Base-by-base conservation (phyloP, 2,329 filamentous ascomycete species). In the Orbilia brochopaga region DNA sequence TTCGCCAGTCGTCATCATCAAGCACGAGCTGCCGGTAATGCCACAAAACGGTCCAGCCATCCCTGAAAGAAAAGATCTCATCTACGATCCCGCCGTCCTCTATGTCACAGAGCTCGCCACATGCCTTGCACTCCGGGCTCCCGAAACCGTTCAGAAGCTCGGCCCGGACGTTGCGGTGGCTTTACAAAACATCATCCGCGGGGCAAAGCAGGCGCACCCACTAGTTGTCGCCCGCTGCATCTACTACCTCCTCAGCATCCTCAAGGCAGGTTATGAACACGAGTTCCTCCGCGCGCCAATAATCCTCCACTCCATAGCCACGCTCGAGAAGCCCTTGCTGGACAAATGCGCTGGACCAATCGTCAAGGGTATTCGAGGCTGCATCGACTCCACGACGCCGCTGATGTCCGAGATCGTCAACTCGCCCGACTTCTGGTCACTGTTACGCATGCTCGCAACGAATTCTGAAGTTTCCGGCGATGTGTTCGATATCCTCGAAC, bases 391-490 rank as follows among this genome's bases (percentile, higher is more conserved):
- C 8, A 65, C 75, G 13, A 75, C 73, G 23, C 72, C 75, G 21
- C 82, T 99, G 27, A 87, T 91, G 65, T 96, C 90, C 75, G 93
- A 97, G 80, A 90, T 97, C 75, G 95, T 96, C 80, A 93, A 91
- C 13, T 97, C 93, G 17, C 94, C 94, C 0, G 94, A 99, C 78
- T 97, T 99, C 79, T 99, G 94, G 94, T 89, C 89, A 3, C 90
- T 97, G 13, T 83, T 99, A 58, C 88, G 91, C 73, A 85, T 87
- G 32, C 82, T 99, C 17, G 87, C 90, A 52, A 83, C 83, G 23
- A 85, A 88, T 73, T 81, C 86, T 1, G 88, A 90, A 59, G 88
- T 89, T 24, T 90, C 91, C 1, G 83, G 88, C 0, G 84, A 88
- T 15, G 92, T 96, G 0, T 97, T 97, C 78, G 87, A 89, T 61